phyloP scores from a whole-genome alignment of 2,329 filamentous ascomycete genomes.

The Orbilia blumenaviensis region DNA sequence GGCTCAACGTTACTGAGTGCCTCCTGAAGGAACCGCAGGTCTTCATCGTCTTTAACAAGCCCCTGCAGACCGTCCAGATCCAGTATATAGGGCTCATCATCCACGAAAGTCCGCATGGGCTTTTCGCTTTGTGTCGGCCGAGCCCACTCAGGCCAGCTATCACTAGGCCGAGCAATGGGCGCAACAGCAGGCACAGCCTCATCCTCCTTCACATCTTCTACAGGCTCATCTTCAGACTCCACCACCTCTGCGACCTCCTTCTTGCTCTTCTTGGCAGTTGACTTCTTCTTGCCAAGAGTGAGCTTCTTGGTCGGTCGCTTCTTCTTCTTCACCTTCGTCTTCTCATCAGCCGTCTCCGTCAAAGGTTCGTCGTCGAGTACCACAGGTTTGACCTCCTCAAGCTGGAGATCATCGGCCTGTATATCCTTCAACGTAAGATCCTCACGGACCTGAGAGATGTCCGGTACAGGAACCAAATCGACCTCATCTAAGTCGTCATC shows the following conservation, averaged over 20 bases:
- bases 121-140: conserved; percentile 68
- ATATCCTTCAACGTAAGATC: conserved; percentile 43
- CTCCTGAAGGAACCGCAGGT: conserved; percentile 68
- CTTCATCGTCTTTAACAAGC: conserved; percentile 74
- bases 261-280: conserved; percentile 58
- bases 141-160: conserved; percentile 43
- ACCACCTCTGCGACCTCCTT: conserved; percentile 58
- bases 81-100: conserved; percentile 71
- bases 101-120: conserved; percentile 72
- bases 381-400: conserved; percentile 53
- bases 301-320: conserved; percentile 63
- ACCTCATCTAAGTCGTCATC: conserved; percentile 59
- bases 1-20: conserved; percentile 64
- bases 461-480: conserved; percentile 52
- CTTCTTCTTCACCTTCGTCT: conserved; percentile 53
- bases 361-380: conserved; percentile 65
- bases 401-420: conserved; percentile 17
- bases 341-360: conserved; percentile 56
- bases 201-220: conserved; percentile 50
- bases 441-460: conserved; percentile 38
- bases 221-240: conserved; percentile 63
- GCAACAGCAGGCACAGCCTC: conserved; percentile 60
- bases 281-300: conserved; percentile 66
- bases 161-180: conserved; percentile 58
- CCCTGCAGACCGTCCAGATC: conserved; percentile 77